Base-by-base conservation (phyloP, 208 protist genomes). In the Balamuthia mandrillaris region DNA sequence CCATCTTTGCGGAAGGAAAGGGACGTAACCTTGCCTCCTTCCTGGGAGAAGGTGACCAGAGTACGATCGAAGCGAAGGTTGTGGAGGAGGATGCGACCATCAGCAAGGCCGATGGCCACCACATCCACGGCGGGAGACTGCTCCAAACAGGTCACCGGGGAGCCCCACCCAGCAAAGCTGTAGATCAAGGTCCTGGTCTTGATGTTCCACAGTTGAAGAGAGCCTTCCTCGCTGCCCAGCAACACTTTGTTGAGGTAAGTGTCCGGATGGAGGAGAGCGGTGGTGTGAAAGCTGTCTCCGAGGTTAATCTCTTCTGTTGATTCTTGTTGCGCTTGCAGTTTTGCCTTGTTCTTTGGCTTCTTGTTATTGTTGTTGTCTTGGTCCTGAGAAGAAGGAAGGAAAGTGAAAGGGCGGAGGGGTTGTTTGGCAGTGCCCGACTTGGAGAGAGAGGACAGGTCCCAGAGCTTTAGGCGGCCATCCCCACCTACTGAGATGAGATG, bases 161-260 rank as follows among this genome's bases (percentile, higher is more conserved):
- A 39, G 14, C 10, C 39, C 58, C 83, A 85, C n/a, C 60, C 60
- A 14, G 18, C 42, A 31, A 86, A 74, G 42, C 39, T 31, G 42
- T 88, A 90, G 7, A 91, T 44, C 16, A 84, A 3, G 12, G 66
- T 86, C 27, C 70, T 78, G 5, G 87, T 91, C 12, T 88, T 78
- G 0, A 92, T 37, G 54, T 92, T 92, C 87, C 86, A 90, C 1
- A 92, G 18, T 31, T 90, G 51, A 6, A 88, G 6, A 6, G 31
- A 3, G 24, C 90, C 90, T n/a, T 87, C 39, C 29, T 85, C 33
- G 37, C 41, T 81, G n/a, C 72, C 90, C 31, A 92, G 24, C 65
- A 92, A 72, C n/a, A 91, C 49, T 37, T 91, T 91, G 37, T 91
- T 91, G 31, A 78, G 68, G 70, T 91, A 91, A 7, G 54, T 88